Evolutionary conservation across 495 filamentous ascomycete species (phyloP).

Genomic region (Aspergillus ostianus): DNA sequence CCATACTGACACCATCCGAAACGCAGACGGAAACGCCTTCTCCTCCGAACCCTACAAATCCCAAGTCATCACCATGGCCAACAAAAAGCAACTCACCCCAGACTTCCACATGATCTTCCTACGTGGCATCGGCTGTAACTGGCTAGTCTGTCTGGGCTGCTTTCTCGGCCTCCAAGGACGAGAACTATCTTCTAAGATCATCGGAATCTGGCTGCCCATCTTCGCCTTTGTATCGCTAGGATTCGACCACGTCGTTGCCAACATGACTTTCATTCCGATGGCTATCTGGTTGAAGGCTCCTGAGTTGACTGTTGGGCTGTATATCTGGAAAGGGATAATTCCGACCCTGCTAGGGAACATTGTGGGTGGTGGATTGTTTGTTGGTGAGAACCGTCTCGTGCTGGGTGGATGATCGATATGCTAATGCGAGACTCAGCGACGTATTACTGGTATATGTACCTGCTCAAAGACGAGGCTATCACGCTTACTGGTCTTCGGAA

Average conservation of each 20-base stretch:
- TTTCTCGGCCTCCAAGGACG: slow-evolving; percentile 57
- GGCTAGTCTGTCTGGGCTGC: slow-evolving; percentile 61
- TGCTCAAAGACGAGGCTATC: slow-evolving; percentile 28
- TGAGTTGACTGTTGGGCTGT: slow-evolving; percentile 48
- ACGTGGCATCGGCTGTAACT: slow-evolving; percentile 61
- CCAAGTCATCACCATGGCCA: slow-evolving; percentile 51
- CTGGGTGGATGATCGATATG: background rate
- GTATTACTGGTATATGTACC: slow-evolving; percentile 54
- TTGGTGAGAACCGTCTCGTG: slow-evolving; percentile 25
- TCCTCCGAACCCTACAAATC: slow-evolving; percentile 47
- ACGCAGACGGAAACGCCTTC: slow-evolving; percentile 56
- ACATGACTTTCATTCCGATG: slow-evolving; percentile 63
- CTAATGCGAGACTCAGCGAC: slow-evolving; percentile 30
- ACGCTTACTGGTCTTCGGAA: slow-evolving; percentile 20
- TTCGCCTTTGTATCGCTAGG: slow-evolving; percentile 59
- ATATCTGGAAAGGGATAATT: slow-evolving; percentile 66
- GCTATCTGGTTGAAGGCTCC: slow-evolving; percentile 54
- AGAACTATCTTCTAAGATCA: slow-evolving; percentile 54
- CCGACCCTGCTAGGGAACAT: slow-evolving; percentile 58
- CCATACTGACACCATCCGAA: slow-evolving; percentile 4
- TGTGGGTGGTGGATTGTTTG: slow-evolving; percentile 54
- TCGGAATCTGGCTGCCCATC: slow-evolving; percentile 64
- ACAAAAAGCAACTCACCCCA: slow-evolving; percentile 54
- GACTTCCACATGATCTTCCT: slow-evolving; percentile 60
- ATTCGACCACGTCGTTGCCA: slow-evolving; percentile 62